phyloP scores from a whole-genome alignment of 768 basidiomycete genomes.

The Tricholoma sp. region DNA sequence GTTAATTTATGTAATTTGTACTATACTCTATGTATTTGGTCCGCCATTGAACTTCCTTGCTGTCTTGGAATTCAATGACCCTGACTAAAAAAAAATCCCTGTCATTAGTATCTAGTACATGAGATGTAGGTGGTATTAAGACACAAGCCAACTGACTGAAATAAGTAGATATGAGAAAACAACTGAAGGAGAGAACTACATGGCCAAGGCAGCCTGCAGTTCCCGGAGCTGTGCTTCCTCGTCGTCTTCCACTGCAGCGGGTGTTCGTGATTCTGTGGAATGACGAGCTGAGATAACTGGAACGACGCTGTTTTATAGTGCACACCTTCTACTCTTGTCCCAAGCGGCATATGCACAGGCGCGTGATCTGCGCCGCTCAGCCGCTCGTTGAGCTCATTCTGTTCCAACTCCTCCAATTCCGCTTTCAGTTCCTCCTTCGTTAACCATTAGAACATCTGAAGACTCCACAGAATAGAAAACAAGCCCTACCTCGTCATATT shows the following conservation, averaged over 20 bases:
- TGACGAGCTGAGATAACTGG: background rate
- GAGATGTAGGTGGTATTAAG: constrained; percentile 15
- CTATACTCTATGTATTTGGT: constrained; percentile 7
- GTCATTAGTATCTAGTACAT: constrained; percentile 25
- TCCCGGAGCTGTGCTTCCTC: constrained; percentile 87
- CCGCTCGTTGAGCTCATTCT: constrained; percentile 81
- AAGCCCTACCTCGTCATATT: constrained; percentile 65
- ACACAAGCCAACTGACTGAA: constrained; percentile 14
- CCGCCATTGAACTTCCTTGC: background rate
- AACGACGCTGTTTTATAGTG: background rate
- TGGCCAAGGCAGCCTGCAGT: constrained; percentile 82
- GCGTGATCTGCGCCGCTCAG: constrained; percentile 85
- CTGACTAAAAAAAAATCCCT: constrained; percentile 3
- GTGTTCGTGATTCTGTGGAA: constrained; percentile 25
- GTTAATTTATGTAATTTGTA: constrained; percentile 23
- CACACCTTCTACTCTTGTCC: constrained; percentile 51
- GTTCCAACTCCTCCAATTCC: constrained; percentile 84
- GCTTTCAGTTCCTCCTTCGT: constrained; percentile 68
- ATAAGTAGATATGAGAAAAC: constrained; percentile 16
- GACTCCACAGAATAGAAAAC: background rate
- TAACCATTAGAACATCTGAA: constrained; percentile 4
- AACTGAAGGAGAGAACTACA: constrained; percentile 40
- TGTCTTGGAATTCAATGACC: background rate
- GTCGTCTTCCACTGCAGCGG: constrained; percentile 71
- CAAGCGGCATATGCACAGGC: constrained; percentile 77